phyloP scores from a whole-genome alignment of 495 filamentous ascomycete genomes.

The Cenococcum geophilum region DNA sequence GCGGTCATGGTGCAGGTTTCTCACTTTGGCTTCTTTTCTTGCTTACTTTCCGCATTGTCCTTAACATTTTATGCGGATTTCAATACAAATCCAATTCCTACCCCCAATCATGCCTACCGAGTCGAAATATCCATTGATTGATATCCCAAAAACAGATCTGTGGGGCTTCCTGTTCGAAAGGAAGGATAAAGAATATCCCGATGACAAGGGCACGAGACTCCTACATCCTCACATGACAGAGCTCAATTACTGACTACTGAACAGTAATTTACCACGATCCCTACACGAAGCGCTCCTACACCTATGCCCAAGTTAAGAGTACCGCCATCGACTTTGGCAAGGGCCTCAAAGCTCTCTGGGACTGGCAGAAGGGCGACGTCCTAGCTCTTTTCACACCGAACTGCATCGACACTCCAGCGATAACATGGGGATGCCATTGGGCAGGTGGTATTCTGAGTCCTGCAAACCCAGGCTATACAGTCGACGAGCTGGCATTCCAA shows the following conservation, averaged over 20 bases:
- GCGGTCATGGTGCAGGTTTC: background rate
- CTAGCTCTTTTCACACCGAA: slow-evolving; percentile 41
- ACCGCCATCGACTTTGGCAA: slow-evolving; percentile 70
- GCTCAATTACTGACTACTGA: slow-evolving; percentile 1
- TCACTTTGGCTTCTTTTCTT: background rate
- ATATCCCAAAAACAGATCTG: slow-evolving; percentile 61
- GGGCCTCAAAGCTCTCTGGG: slow-evolving; percentile 65
- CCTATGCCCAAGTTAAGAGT: slow-evolving; percentile 58
- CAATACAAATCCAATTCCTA: background rate
- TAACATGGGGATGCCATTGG: slow-evolving; percentile 78
- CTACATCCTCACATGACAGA: background rate
- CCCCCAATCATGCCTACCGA: slow-evolving; percentile 48
- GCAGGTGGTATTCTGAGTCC: slow-evolving; percentile 76
- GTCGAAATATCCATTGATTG: slow-evolving; percentile 50
- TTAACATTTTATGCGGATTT: too few species aligned
- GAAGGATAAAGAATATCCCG: slow-evolving; percentile 58
- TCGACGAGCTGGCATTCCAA: slow-evolving; percentile 81
- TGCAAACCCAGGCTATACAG: slow-evolving; percentile 82
- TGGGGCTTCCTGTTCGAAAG: slow-evolving; percentile 77
- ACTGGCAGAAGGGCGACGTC: slow-evolving; percentile 69
- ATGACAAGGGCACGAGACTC: slow-evolving; percentile 52
- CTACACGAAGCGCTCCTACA: slow-evolving; percentile 66
- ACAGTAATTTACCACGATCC: slow-evolving; percentile 76
- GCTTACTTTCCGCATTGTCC: too few species aligned
- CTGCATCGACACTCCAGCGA: slow-evolving; percentile 39